phyloP scores from a whole-genome alignment of 2,329 filamentous ascomycete genomes.

The Chaetomium sp. region DNA sequence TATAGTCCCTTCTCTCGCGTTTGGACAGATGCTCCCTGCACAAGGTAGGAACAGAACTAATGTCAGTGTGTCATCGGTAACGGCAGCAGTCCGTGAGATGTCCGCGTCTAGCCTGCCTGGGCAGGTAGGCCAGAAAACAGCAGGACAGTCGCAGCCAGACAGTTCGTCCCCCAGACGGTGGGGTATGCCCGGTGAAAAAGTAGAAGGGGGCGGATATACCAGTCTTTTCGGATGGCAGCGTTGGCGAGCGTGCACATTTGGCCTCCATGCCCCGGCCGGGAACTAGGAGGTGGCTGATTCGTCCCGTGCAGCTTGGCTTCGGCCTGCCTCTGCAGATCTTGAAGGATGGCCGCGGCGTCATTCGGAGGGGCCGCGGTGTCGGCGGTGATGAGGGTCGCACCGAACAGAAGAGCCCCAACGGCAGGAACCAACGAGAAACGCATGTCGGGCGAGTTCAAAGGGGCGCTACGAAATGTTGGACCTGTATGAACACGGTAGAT shows the following conservation, averaged over 20 bases:
- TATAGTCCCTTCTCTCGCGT: conserved; percentile 44
- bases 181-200: not conserved
- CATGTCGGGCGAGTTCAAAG: not conserved
- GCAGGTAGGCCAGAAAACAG: not conserved
- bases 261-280: not conserved
- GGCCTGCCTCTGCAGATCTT: not conserved
- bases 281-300: not conserved
- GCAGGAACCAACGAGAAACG: not conserved
- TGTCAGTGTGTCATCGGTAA: not conserved
- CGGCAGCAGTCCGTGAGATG: not conserved
- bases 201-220: not conserved
- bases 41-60: too few relatives aligned
- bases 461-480: not conserved
- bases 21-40: not conserved
- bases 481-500: not conserved
- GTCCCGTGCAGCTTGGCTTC: not conserved
- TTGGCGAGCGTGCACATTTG: conserved; percentile 1
- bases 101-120: not conserved
- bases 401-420: not conserved
- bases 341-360: not conserved
- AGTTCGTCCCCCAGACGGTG: not conserved
- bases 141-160: not conserved
- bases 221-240: conserved; percentile 5
- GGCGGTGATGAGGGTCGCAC: not conserved
- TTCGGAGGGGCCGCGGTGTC: not conserved